Base-by-base conservation (phyloP, 2,329 filamentous ascomycete genomes). In the Sclerotinia glacialis region DNA sequence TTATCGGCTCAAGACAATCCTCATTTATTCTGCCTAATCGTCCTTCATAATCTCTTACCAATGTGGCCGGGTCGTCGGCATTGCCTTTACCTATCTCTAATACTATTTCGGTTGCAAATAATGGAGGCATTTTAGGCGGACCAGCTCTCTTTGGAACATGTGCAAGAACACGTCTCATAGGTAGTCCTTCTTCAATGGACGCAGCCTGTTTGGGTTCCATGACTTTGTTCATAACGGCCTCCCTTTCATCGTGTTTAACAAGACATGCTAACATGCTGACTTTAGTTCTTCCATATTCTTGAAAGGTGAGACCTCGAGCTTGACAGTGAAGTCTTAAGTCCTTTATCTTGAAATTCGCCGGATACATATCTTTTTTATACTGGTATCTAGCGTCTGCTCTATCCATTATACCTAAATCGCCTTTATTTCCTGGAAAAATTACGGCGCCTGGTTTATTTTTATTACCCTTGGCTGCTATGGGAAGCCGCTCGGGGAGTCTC, bases 41-140 rank as follows among this genome's bases (percentile, higher is more conserved):
- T 26, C 59, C 59, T 53, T 53, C 59, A 18, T 62, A 53, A n/a
- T 62, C 59, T 3, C 14, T 18, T n/a, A 62, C 47, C 40, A 26
- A 53, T 5, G 37, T 14, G 0, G 31, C 47, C 2, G 46, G 46
- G n/a, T 62, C 0, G 1, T n/a, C 2, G 1, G 1, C 1, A n/a
- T 40, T 21, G 4, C 59, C 59, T 53, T 62, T 28, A 8, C 59
- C 31, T 7, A 62, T 40, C n/a, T 62, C 46, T 4, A 62, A 6
- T 7, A 62, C 59, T 40, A 62, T 53, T 16, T 62, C 59, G 4
- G n/a, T 42, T 37, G 34, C 46, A 0, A 21, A 42, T 14, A 62
- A 62, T 42, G 59, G 47, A 2, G 59, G 59, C n/a, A 2, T 42
- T 18, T 53, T 62, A 28, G 28, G 44, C 21, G 59, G 59, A n/a